A percentile compares a stretch with the other conserved stretches of the same genome.
phyloP scores from a whole-genome alignment of 495 filamentous ascomycete genomes.

The Trichocladium uniseriatum region DNA sequence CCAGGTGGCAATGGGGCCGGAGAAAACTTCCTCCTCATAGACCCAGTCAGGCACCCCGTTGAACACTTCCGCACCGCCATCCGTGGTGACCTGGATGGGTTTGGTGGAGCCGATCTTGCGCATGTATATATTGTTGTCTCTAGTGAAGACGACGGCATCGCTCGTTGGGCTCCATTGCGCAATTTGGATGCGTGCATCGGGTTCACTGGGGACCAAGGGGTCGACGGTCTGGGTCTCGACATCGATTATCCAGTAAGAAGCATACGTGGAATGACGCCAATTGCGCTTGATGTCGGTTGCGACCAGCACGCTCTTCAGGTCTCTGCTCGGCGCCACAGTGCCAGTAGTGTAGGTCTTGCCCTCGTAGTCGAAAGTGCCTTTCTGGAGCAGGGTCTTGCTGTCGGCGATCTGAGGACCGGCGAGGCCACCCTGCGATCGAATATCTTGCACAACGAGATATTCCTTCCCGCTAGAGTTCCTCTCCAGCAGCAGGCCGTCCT shows the following conservation, averaged over 20 bases:
- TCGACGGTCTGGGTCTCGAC: slow-evolving; percentile 85
- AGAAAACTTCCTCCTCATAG: slow-evolving; percentile 93
- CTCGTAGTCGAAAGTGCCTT: slow-evolving; percentile 48
- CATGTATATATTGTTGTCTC: slow-evolving; percentile 80
- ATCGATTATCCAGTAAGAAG: slow-evolving; percentile 87
- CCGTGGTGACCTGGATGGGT: slow-evolving; percentile 68
- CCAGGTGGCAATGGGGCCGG: slow-evolving; percentile 77
- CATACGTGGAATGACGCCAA: slow-evolving; percentile 84
- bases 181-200: slow-evolving; percentile 64
- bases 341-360: slow-evolving; percentile 42
- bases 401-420: slow-evolving; percentile 32
- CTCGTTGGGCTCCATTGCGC: slow-evolving; percentile 85
- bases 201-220: slow-evolving; percentile 62
- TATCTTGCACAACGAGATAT: slow-evolving; percentile 81
- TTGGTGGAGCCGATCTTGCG: slow-evolving; percentile 50
- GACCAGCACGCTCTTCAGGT: slow-evolving; percentile 77
- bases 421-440: slow-evolving; percentile 42
- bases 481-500: slow-evolving; percentile 80
- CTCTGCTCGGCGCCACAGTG: slow-evolving; percentile 64
- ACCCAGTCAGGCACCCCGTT: slow-evolving; percentile 99
- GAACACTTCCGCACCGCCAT: slow-evolving; percentile 80
- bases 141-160: slow-evolving; percentile 74
- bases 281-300: slow-evolving; percentile 60
- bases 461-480: slow-evolving; percentile 47
- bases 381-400: slow-evolving; percentile 65